A percentile compares a stretch with the other conserved stretches of the same genome.
Conservation (phyloP, 1,284 basidiomycete species). For the Rhizopogon parksii region DNA sequence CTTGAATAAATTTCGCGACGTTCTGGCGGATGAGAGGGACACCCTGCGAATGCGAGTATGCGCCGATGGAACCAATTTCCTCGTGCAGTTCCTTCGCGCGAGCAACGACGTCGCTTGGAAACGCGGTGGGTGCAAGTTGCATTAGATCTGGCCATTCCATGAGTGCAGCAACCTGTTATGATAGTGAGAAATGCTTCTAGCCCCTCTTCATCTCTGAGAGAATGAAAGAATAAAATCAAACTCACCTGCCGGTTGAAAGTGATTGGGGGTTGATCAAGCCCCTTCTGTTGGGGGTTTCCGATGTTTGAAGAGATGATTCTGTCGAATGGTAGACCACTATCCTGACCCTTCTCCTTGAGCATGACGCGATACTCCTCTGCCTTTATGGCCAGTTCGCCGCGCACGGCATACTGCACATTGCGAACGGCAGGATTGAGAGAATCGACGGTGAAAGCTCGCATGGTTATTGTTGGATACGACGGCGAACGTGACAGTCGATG, state of each 20-base stretch:
- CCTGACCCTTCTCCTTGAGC: slow-evolving; percentile 44
- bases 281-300: slow-evolving; percentile 95
- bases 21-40: slow-evolving; percentile 83
- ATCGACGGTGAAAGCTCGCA: slow-evolving; percentile 56
- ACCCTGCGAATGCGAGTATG: slow-evolving; percentile 95
- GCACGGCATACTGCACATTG: slow-evolving; percentile 94
- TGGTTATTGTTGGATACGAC: slow-evolving; percentile 18
- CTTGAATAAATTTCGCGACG: slow-evolving; percentile 80
- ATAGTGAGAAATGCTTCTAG: not conserved
- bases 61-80: slow-evolving; percentile 93
- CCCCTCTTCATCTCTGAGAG: not conserved
- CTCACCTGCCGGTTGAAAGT: slow-evolving; percentile 89
- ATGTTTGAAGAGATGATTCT: slow-evolving; percentile 95
- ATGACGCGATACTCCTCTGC: slow-evolving; percentile 78
- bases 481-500: slow-evolving; percentile 2
- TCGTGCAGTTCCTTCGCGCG: slow-evolving; percentile 74
- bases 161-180: slow-evolving; percentile 71
- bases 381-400: slow-evolving; percentile 93
- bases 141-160: slow-evolving; percentile 89
- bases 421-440: slow-evolving; percentile 80
- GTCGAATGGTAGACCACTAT: slow-evolving; percentile 74
- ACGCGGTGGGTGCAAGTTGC: slow-evolving; percentile 69
- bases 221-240: slow-evolving; percentile 7
- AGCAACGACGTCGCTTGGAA: slow-evolving; percentile 81
- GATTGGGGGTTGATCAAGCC: slow-evolving; percentile 87